Evolutionary conservation across 768 basidiomycete genomes (phyloP).

Genomic region (Crassisporium funariophilum): DNA sequence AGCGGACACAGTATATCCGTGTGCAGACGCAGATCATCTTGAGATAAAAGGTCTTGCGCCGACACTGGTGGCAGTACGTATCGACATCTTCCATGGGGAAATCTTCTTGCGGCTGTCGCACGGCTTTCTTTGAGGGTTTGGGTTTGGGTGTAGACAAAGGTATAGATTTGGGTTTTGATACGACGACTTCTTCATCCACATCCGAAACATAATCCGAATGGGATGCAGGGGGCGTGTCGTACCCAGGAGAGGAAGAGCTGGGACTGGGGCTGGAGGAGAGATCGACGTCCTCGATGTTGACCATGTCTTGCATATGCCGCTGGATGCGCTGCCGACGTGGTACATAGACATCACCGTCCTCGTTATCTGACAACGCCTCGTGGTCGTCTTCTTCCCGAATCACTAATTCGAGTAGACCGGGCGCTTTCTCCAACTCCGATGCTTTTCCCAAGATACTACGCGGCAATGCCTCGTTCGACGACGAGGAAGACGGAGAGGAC

Average conservation of each 20-base stretch:
- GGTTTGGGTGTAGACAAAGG: not conserved
- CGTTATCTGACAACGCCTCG: too few species aligned
- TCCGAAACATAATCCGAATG: too few species aligned
- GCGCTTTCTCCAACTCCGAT: not conserved
- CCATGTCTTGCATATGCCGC: too few species aligned
- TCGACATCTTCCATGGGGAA: not conserved
- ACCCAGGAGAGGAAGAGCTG: too few species aligned
- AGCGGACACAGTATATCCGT: constrained; percentile 15
- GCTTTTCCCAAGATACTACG: not conserved
- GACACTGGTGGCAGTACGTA: constrained; percentile 19
- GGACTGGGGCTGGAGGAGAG: too few species aligned
- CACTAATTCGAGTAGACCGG: too few species aligned
- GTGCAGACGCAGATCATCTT: constrained; percentile 22
- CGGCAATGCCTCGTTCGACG: not conserved
- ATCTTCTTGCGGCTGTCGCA: not conserved
- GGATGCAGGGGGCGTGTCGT: too few species aligned
- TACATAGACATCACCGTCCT: too few species aligned
- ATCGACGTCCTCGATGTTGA: too few species aligned
- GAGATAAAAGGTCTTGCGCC: constrained; percentile 6
- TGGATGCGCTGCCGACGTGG: too few species aligned
- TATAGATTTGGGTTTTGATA: not conserved
- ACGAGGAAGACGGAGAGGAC: not conserved
- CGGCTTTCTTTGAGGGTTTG: not conserved
- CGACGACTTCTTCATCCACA: too few species aligned
- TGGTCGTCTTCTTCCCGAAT: too few species aligned